A percentile compares a stretch with the other conserved stretches of the same genome.
Conservation (phyloP, 169 alveolate genomes). For the Cryptosporidium andersoni region DNA sequence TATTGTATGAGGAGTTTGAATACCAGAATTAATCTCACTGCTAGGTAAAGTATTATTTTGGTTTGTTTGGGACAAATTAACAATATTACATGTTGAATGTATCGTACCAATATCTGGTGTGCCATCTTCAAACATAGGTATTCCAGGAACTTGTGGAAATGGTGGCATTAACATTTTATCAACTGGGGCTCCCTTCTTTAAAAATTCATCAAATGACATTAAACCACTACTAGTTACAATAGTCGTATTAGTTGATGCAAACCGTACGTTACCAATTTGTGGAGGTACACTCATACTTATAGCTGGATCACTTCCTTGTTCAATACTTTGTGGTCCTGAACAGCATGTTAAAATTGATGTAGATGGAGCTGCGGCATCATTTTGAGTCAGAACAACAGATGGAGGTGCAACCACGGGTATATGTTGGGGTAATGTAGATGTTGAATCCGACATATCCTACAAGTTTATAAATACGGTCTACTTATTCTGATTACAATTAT, state of each 20-base stretch:
- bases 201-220: constrained; percentile 57
- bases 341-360: constrained; percentile 64
- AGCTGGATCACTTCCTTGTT: constrained; percentile 66
- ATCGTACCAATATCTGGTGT: constrained; percentile 69
- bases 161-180: constrained; percentile 68
- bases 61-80: constrained; percentile 54
- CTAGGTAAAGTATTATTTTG: constrained; percentile 61
- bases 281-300: constrained; percentile 50
- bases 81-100: constrained; percentile 64
- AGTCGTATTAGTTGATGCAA: constrained; percentile 60
- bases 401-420: constrained; percentile 70
- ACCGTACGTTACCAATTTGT: constrained; percentile 55
- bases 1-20: not conserved
- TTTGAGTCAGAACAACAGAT: constrained; percentile 62
- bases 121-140: constrained; percentile 72
- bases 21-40: constrained; percentile 31
- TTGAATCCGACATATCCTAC: constrained; percentile 34
- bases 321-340: constrained; percentile 41
- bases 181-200: constrained; percentile 65
- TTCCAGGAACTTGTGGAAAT: constrained; percentile 68
- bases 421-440: constrained; percentile 23
- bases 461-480: not conserved
- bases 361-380: constrained; percentile 71
- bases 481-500: not conserved
- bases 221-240: constrained; percentile 69